Percentiles rank a stretch among this genome's conserved stretches.
Conservation (phyloP, 768 basidiomycete genomes). For the Boletus sp. region DNA sequence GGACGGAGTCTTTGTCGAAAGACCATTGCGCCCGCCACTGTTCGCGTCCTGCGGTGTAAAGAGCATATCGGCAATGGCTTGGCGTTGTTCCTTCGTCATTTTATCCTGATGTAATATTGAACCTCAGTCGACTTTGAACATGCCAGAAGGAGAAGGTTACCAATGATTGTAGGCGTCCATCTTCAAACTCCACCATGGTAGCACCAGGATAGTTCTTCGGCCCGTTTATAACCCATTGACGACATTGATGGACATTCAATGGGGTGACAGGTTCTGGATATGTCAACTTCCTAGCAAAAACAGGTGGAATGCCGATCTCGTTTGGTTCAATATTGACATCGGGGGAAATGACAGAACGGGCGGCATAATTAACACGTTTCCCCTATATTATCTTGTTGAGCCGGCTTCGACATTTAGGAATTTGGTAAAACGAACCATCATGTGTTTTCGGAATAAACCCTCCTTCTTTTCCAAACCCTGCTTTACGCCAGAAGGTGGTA, state of each 20-base stretch:
- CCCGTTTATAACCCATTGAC: slow-evolving; percentile 88
- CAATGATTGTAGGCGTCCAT: slow-evolving; percentile 83
- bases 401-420: not conserved
- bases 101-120: slow-evolving; percentile 58
- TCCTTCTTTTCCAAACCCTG: slow-evolving; percentile 99
- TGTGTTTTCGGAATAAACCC: slow-evolving; percentile 95
- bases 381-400: slow-evolving; percentile 52
- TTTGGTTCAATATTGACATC: slow-evolving; percentile 99
- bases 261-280: slow-evolving; percentile 97
- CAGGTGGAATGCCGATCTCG: slow-evolving; percentile 97
- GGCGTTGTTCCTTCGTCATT: slow-evolving; percentile 82
- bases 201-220: slow-evolving; percentile 90
- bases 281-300: slow-evolving; percentile 94
- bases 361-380: slow-evolving; percentile 98
- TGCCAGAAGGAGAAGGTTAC: slow-evolving; percentile 37
- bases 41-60: slow-evolving; percentile 82
- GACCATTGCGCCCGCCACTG: slow-evolving; percentile 44
- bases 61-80: slow-evolving; percentile 93
- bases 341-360: slow-evolving; percentile 99
- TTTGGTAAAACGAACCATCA: slow-evolving; percentile 74
- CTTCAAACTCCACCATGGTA: slow-evolving; percentile 92
- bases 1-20: slow-evolving; percentile 74
- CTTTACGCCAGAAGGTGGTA: slow-evolving; percentile 92
- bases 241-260: slow-evolving; percentile 84
- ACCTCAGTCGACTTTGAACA: slow-evolving; percentile 2